phyloP scores from a whole-genome alignment of 345 rosid species.

The Passiflora organensis region DNA sequence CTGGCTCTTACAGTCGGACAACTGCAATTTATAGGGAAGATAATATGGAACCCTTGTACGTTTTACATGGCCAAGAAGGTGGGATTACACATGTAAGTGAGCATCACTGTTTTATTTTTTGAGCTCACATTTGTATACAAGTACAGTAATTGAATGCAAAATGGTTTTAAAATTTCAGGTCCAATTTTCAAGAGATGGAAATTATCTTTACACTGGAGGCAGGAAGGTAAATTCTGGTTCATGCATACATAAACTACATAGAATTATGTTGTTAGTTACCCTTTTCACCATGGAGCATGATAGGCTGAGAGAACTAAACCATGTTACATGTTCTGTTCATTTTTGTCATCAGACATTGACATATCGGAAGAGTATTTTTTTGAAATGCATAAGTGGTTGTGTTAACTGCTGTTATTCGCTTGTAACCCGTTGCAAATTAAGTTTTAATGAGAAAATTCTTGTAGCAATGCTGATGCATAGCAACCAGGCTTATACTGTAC shows the following conservation, averaged over 20 bases:
- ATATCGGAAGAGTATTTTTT: too few relatives aligned
- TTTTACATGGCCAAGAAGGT: slow-evolving; percentile 95
- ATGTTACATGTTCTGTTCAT: too few relatives aligned
- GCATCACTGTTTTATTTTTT: slow-evolving; percentile 8
- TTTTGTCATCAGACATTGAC: too few relatives aligned
- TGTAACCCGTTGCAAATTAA: too few relatives aligned
- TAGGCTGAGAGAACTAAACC: too few relatives aligned
- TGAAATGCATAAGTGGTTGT: too few relatives aligned
- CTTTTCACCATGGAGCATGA: background rate
- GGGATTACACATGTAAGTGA: slow-evolving; percentile 88
- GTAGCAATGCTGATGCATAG: background rate
- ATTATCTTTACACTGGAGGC: slow-evolving; percentile 85
- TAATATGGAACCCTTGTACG: slow-evolving; percentile 85
- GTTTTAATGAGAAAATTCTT: too few relatives aligned
- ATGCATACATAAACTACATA: background rate
- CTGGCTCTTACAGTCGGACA: slow-evolving; percentile 83
- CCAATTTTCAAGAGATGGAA: slow-evolving; percentile 91
- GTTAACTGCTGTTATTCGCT: too few relatives aligned
- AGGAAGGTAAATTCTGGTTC: slow-evolving; percentile 62
- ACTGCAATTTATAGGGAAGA: slow-evolving; percentile 89
- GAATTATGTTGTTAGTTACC: background rate
- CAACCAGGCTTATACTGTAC: too few relatives aligned
- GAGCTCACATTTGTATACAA: slow-evolving; percentile 8
- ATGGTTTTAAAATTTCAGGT: slow-evolving; percentile 47
- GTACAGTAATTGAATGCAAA: slow-evolving; percentile 1